These are phyloP conservation scores for Novymonas esmeraldas DNA, from an alignment of 208 protist genomes.

Conservation along the genomic window DNA sequence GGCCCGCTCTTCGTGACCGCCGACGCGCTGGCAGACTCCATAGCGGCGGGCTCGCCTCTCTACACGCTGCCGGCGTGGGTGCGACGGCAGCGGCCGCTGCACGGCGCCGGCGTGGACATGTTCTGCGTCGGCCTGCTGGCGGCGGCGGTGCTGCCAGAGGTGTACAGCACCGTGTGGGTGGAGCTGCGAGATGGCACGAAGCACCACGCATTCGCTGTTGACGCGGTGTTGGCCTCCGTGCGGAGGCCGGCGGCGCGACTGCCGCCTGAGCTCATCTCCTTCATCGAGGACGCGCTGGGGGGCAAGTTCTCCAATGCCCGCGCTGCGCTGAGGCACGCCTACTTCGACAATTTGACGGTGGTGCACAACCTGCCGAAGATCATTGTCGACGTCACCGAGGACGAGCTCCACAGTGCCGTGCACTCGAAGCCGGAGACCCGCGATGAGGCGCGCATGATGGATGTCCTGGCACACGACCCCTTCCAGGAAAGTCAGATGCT, in stretches of 20 bases:
- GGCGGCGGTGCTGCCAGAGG: conserved; percentile 49
- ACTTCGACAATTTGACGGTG: conserved; percentile 30
- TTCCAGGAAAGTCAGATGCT: conserved; percentile 49
- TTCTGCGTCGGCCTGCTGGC: conserved; percentile 82
- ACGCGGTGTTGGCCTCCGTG: conserved; percentile 38
- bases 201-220: conserved; percentile 21
- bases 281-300: conserved; percentile 53
- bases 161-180: conserved; percentile 52
- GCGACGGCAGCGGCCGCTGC: conserved; percentile 24
- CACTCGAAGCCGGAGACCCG: conserved; percentile 38
- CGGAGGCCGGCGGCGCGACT: conserved; percentile 18
- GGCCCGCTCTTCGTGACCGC: conserved; percentile 68
- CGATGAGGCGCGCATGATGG: conserved; percentile 65
- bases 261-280: conserved; percentile 43
- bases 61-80: conserved; percentile 66
- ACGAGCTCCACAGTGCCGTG: conserved; percentile 50
- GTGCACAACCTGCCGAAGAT: conserved; percentile 18
- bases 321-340: conserved; percentile 56
- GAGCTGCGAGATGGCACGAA: conserved; percentile 18
- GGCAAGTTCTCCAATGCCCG: conserved; percentile 30
- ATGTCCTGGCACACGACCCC: conserved; percentile 61
- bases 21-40: conserved; percentile 45
- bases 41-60: conserved; percentile 29
- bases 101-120: conserved; percentile 49
- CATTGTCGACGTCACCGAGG: conserved; percentile 39